A percentile compares a stretch with the other conserved stretches of the same genome.
phyloP scores from a whole-genome alignment of 257 asterid genomes.

The Fraxinus anomala region DNA sequence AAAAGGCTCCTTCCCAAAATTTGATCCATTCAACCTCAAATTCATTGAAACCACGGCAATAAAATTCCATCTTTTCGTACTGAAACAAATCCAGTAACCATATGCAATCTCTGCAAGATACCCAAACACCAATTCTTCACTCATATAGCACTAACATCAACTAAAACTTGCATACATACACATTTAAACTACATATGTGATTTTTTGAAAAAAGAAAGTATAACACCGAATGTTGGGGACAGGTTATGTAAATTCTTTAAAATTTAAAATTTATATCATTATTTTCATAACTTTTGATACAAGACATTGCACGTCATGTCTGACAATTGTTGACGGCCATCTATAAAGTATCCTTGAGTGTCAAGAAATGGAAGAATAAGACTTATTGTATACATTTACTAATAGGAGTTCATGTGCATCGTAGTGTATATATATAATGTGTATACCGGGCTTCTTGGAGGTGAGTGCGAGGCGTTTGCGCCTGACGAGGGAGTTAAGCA shows the following conservation, averaged over 20 bases:
- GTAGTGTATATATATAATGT: not conserved
- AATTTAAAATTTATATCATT: no score
- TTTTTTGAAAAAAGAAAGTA: no score
- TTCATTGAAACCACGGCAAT: not conserved
- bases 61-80: not conserved
- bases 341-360: no score
- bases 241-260: no score
- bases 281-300: no score
- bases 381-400: no score
- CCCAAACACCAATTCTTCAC: not conserved
- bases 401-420: no score
- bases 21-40: not conserved
- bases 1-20: not conserved
- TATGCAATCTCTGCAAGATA: not conserved
- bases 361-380: no score
- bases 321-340: no score
- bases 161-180: not conserved
- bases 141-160: not conserved
- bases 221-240: no score
- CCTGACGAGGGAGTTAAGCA: conserved; percentile 87
- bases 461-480: conserved; percentile 90
- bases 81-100: not conserved
- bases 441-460: conserved; percentile 86
- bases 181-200: not conserved
- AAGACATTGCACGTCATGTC: no score